phyloP scores from a whole-genome alignment of 805 yeast species.

The Saturnispora gosingensis region DNA sequence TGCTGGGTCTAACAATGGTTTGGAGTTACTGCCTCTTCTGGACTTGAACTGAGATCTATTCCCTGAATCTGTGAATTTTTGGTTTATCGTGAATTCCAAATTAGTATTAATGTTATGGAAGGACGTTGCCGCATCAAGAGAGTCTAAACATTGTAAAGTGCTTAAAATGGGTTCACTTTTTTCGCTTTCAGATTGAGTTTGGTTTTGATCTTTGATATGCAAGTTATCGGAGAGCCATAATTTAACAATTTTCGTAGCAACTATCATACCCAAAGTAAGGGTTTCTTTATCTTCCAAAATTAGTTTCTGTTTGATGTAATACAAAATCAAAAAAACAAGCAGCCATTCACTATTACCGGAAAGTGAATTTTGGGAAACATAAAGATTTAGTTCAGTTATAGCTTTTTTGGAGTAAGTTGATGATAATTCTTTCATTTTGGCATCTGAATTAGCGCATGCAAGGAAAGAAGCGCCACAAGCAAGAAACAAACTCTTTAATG shows the following conservation, averaged over 20 bases:
- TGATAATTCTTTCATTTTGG: slow-evolving; percentile 19
- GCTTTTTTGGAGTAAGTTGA: slow-evolving; percentile 17
- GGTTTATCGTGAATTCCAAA: background rate
- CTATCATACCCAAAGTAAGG: slow-evolving; percentile 27
- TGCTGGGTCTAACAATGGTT: slow-evolving; percentile 1
- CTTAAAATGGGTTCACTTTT: background rate
- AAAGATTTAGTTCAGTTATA: slow-evolving; percentile 15
- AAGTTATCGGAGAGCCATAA: slow-evolving; percentile 13
- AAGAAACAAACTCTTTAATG: slow-evolving; percentile 28
- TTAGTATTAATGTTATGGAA: background rate
- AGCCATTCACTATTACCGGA: slow-evolving; percentile 32
- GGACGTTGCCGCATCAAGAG: background rate
- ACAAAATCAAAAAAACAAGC: slow-evolving; percentile 30
- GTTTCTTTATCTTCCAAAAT: slow-evolving; percentile 21
- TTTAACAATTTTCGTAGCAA: slow-evolving; percentile 30
- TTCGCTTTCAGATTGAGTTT: slow-evolving; percentile 8
- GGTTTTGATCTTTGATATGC: background rate
- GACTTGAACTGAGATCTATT: background rate
- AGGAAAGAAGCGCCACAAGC: slow-evolving; percentile 36
- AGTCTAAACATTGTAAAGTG: background rate
- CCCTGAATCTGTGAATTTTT: background rate
- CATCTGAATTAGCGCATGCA: slow-evolving; percentile 17
- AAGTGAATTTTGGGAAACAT: slow-evolving; percentile 17
- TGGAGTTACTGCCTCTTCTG: slow-evolving; percentile 1
- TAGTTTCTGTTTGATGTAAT: slow-evolving; percentile 33